Conservation (phyloP, 257 asterid species). For the Plectranthus barbatus region DNA sequence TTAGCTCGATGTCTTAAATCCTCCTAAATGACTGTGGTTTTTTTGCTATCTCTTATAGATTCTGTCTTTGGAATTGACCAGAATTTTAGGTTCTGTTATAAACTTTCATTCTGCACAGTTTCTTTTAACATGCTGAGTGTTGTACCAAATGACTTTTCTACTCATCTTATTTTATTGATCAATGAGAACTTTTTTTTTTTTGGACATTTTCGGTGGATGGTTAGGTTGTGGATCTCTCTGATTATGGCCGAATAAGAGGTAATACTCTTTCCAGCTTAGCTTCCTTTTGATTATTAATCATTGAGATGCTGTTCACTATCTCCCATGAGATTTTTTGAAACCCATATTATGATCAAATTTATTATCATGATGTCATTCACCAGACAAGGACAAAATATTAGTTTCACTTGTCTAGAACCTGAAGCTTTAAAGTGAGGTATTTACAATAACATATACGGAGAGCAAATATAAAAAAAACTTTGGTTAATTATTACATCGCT, state of each 20-base stretch:
- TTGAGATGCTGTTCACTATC: not conserved
- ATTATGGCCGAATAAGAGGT: constrained; percentile 94
- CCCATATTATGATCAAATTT: not conserved
- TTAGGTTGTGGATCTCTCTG: constrained; percentile 88
- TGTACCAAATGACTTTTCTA: not conserved
- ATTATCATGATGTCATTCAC: not conserved
- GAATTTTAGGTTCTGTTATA: not conserved
- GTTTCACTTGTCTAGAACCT: not conserved
- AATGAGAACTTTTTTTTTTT: not conserved
- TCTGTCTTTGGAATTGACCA: constrained; percentile 1
- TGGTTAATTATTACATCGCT: not conserved
- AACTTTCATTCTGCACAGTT: constrained; percentile 5
- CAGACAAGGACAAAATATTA: not conserved
- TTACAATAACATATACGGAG: not conserved
- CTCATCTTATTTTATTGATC: not conserved
- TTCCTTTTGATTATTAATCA: not conserved
- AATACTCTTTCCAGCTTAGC: constrained; percentile 11
- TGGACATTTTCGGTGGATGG: not conserved
- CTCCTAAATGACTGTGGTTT: not conserved
- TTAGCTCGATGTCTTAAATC: constrained; percentile 4
- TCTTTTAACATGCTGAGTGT: constrained; percentile 7
- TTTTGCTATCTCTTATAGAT: not conserved
- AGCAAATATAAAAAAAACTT: not conserved
- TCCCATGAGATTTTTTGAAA: not conserved
- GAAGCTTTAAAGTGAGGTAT: not conserved